Conservation (phyloP, 331 rosid species). For the Spiraea crenata region DNA sequence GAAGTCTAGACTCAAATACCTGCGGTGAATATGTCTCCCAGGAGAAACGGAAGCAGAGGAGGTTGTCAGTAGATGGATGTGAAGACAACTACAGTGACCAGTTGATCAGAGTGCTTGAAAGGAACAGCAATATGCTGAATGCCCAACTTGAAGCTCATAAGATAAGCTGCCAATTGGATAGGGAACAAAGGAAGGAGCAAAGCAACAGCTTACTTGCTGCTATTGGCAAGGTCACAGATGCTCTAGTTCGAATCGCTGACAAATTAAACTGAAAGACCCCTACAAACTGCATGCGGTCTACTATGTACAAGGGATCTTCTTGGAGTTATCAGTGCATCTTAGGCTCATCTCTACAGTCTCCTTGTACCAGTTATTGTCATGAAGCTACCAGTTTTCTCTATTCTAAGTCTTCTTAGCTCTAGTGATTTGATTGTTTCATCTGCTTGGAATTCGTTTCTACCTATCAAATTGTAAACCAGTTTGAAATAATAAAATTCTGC, state of each 20-base stretch:
- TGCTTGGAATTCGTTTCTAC: not conserved
- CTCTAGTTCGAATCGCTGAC: constrained; percentile 9
- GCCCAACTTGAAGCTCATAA: constrained; percentile 45
- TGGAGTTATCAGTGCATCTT: not conserved
- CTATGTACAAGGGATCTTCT: not conserved
- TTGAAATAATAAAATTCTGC: not conserved
- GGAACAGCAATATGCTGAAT: constrained; percentile 40
- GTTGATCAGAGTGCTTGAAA: constrained; percentile 35
- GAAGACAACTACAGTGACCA: constrained; percentile 28
- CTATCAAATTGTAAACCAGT: not conserved
- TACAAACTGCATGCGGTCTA: constrained; percentile 7
- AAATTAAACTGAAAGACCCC: not conserved
- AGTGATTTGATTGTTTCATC: not conserved
- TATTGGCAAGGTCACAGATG: constrained; percentile 9
- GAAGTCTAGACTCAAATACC: constrained; percentile 29
- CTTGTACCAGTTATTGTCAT: constrained; percentile 10
- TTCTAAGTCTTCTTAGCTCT: not conserved
- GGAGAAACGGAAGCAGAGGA: constrained; percentile 45
- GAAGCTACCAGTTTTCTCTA: not conserved
- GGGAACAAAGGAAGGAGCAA: constrained; percentile 16
- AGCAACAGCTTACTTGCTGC: constrained; percentile 3
- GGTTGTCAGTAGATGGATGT: constrained; percentile 26
- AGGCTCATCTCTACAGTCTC: constrained; percentile 6
- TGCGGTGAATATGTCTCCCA: constrained; percentile 25
- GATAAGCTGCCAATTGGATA: constrained; percentile 18